Base-by-base conservation (phyloP, 1,284 basidiomycete species). In the Meira miltonrushii region DNA sequence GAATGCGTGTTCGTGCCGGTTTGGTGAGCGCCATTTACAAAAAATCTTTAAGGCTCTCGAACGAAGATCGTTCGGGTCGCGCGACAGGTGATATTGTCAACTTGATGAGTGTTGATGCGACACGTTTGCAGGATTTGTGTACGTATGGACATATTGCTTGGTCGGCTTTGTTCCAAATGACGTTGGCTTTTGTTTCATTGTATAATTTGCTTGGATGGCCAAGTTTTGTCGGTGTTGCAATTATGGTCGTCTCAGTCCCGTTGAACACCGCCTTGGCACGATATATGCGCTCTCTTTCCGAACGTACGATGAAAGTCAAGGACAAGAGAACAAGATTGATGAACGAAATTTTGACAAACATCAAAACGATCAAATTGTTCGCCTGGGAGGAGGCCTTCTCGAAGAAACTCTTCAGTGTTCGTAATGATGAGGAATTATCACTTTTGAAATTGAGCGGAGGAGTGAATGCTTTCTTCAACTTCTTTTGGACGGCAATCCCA, bases 51-150 rank as follows among this genome's bases (percentile, higher is more conserved):
- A 83, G 89, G 1, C 83, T 96, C 19, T 90, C 89, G 8, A 91
- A 87, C 67, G 87, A 91, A 60, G 91, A 90, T 72, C 85, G 88
- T 3, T 83, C 83, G 5, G 72, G 81, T 12, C 85, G 88, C 39
- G 84, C 88, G 0, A 87, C 89, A n/a, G 93, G 93, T 3, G 92
- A 96, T 73, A 92, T 95, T 53, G 90, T 95, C 67, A 96, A 96
- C 75, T 79, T 95, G 28, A 93, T 94, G 88, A 88, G 86, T 11
- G 89, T 94, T 37, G 79, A 80, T 55, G 86, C 91, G 0, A 88
- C 87, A 15, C 83, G 91, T 37, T 81, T 97, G 51, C 90, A 92
- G 69, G 92, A 95, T 74, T 82, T 93, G 40, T 89, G 88, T 74
- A 87, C 88, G 1, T 92, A 90, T 72, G 81, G 83, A 2, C 80